Base-by-base conservation (phyloP, 257 asterid species). In the Henckelia pumila region DNA sequence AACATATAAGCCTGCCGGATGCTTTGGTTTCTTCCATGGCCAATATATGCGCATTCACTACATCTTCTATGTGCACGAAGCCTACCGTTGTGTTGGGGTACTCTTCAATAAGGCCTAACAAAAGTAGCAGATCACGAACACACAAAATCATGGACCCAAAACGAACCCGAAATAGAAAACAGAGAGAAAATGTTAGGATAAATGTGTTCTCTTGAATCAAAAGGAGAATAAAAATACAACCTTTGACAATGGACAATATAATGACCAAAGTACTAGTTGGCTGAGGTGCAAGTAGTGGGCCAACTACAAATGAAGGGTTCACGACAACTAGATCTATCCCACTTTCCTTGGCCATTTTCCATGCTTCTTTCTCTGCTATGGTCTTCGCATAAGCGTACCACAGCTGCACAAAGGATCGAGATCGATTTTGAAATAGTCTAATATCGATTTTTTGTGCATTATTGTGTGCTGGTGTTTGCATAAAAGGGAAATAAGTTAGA, bases 341-440 rank as follows among this genome's bases (percentile, higher is more conserved):
- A 73, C 47, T 77, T 70, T 86, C 86, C 76, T 80, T 61, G 4
- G 97, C 95, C 7, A 75, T 67, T 63, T 76, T 80, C 97, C 98
- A 89, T 1, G 98, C 98, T 71, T 88, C 87, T 67, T 82, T 61
- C 68, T 93, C 98, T 37, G 94, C 97, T 69, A 67, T 3, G 4
- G 98, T 89, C 78, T 93, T 93, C 30, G 97, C 95, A 71, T 84
- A 92, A 53, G 94, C 89, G 81, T 92, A 89, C 98, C 97, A 92
- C 56, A 92, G 77, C 98, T 92, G n/a, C n/a, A n/a, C n/a, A n/a
- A n/a, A n/a, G n/a, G n/a, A n/a, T n/a, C n/a, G n/a, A n/a, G n/a
- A n/a, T n/a, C n/a, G n/a, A n/a, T n/a, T n/a, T n/a, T n/a, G n/a
- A n/a, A n/a, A n/a, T n/a, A n/a, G n/a, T n/a, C n/a, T n/a, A n/a